A percentile compares a stretch with the other conserved stretches of the same genome.
Evolutionary conservation across 2,329 filamentous ascomycete species (phyloP).

Genomic region (Stylonectria norvegica): DNA sequence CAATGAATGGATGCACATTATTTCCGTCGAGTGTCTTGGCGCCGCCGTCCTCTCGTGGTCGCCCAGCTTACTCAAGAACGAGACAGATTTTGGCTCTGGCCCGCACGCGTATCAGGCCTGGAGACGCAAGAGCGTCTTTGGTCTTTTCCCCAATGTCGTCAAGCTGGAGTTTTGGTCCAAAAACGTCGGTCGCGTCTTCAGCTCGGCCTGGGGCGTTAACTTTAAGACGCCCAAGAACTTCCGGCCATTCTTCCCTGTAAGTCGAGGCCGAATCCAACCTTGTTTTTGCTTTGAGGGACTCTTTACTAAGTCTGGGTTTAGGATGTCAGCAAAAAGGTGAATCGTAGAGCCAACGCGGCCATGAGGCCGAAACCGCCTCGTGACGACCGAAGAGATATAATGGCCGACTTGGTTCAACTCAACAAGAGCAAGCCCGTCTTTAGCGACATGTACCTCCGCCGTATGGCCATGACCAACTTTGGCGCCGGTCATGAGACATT

Average conservation of each 20-base stretch:
- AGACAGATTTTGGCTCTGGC: conserved; percentile 47
- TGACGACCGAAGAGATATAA: conserved; percentile 38
- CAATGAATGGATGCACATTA: conserved; percentile 56
- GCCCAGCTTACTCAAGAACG: conserved; percentile 42
- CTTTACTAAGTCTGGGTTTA: conserved; percentile 12
- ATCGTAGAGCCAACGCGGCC: conserved; percentile 32
- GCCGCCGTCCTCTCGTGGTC: conserved; percentile 52
- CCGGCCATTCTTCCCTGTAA: conserved; percentile 48
- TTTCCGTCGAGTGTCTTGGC: conserved; percentile 50
- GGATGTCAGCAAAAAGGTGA: conserved; percentile 35
- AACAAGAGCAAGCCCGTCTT: conserved; percentile 46
- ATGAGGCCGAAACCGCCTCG: conserved; percentile 27
- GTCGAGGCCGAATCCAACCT: conserved; percentile 18
- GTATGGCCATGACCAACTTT: conserved; percentile 54
- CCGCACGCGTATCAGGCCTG: conserved; percentile 47
- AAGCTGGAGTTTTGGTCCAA: conserved; percentile 39
- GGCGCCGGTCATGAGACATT: conserved; percentile 55
- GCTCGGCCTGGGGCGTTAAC: conserved; percentile 42
- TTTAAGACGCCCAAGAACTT: conserved; percentile 44
- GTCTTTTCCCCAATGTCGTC: conserved; percentile 44
- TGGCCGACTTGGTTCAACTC: conserved; percentile 45
- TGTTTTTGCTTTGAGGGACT: no score
- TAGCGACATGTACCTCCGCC: conserved; percentile 44
- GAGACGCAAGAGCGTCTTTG: conserved; percentile 51
- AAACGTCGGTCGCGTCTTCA: conserved; percentile 37